Percentiles rank a stretch among this genome's conserved stretches.
These are phyloP conservation scores for Aspergillus sparsus DNA, from an alignment of 495 filamentous ascomycete genomes.

Conservation along the genomic window DNA sequence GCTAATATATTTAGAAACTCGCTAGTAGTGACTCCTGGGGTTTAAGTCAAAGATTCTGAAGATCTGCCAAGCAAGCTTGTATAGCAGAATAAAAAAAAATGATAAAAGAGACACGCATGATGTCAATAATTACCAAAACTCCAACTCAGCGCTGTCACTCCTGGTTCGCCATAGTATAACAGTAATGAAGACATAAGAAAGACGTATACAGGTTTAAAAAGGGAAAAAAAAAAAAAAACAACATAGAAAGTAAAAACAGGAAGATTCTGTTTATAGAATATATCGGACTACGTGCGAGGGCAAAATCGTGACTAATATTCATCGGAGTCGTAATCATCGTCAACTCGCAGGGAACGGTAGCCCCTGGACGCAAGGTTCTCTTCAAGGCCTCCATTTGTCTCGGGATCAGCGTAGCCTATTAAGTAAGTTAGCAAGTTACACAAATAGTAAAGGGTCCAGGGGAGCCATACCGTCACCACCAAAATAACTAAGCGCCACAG, in stretches of 20 bases:
- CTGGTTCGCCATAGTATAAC: conserved; percentile 7
- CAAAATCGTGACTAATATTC: conserved; percentile 41
- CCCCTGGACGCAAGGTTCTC: conserved; percentile 68
- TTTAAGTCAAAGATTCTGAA: no score
- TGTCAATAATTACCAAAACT: conserved; percentile 1
- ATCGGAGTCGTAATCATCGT: conserved; percentile 55
- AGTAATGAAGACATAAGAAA: background rate
- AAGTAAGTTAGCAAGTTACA: conserved; percentile 11
- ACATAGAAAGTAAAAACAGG: background rate
- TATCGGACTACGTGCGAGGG: conserved; percentile 1
- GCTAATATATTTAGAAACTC: no score
- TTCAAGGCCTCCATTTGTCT: conserved; percentile 79
- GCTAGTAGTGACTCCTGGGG: no score
- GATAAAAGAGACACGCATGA: no score
- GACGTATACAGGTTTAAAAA: background rate
- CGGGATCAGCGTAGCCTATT: conserved; percentile 78
- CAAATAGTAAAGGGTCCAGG: background rate
- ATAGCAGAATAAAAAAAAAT: no score
- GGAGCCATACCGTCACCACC: conserved; percentile 73
- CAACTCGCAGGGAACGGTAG: conserved; percentile 51
- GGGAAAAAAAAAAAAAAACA: conserved; percentile 5
- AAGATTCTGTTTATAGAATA: background rate
- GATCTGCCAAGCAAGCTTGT: no score
- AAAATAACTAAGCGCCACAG: conserved; percentile 81
- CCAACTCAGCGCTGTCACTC: conserved; percentile 4